phyloP scores from a whole-genome alignment of 371 early-diverging fungal species.

The Mortierella sp. region DNA sequence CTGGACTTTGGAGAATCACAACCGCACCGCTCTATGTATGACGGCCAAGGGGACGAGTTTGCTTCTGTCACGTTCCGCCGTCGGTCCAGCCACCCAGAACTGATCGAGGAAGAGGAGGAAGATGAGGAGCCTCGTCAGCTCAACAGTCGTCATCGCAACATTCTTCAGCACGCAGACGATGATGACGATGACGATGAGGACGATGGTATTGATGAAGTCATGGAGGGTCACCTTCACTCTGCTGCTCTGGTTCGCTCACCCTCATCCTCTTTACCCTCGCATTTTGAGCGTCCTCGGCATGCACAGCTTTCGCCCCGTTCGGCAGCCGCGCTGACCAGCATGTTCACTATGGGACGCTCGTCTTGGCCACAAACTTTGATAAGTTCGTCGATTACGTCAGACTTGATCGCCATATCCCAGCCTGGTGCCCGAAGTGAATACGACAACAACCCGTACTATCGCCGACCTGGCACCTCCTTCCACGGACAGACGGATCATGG shows the following conservation, averaged over 20 bases:
- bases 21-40: neutral
- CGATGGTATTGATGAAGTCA: conserved; percentile 37
- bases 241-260: conserved; percentile 4
- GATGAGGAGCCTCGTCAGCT: neutral
- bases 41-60: conserved; percentile 17
- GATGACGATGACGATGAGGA: conserved; percentile 31
- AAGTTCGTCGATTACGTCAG: conserved; percentile 26
- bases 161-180: conserved; percentile 11
- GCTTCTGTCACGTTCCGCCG: conserved; percentile 1
- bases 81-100: conserved; percentile 13
- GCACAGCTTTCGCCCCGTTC: conserved; percentile 47
- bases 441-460: conserved; percentile 45
- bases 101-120: conserved; percentile 20
- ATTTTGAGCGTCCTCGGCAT: conserved; percentile 35
- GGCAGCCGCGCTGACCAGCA: conserved; percentile 38
- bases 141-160: neutral
- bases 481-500: neutral
- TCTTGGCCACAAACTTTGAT: conserved; percentile 17
- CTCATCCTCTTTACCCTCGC: conserved; percentile 15
- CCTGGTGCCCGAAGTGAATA: conserved; percentile 20
- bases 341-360: conserved; percentile 12
- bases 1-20: conserved; percentile 20
- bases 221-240: conserved; percentile 25
- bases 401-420: conserved; percentile 20
- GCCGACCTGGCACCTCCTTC: conserved; percentile 11